A percentile compares a stretch with the other conserved stretches of the same genome.
Evolutionary conservation across 805 yeast species (phyloP).

Genomic region (Priceomyces castillae): DNA sequence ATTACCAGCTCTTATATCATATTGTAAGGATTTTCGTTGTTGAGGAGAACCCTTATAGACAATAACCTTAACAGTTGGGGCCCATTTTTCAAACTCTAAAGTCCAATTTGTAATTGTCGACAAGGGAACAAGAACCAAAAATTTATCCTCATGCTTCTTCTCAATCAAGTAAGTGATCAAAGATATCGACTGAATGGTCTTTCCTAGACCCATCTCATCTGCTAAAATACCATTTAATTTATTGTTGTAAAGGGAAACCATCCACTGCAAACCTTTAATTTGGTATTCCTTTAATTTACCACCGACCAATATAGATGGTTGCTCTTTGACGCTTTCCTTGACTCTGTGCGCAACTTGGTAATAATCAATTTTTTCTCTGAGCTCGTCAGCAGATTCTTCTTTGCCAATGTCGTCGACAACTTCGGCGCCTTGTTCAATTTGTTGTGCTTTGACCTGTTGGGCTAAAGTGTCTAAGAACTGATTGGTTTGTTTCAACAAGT

Average conservation of each 20-base stretch:
- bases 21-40: conserved; percentile 64
- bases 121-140: conserved; percentile 76
- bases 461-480: conserved; percentile 74
- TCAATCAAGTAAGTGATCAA: conserved; percentile 69
- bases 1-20: conserved; percentile 62
- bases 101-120: conserved; percentile 87
- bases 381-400: conserved; percentile 46
- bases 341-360: conserved; percentile 79
- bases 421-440: conserved; percentile 43
- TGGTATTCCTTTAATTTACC: conserved; percentile 79
- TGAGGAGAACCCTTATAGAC: conserved; percentile 77
- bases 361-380: conserved; percentile 68
- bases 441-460: conserved; percentile 76
- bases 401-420: conserved; percentile 22
- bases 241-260: conserved; percentile 61
- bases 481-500: conserved; percentile 76
- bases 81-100: conserved; percentile 84
- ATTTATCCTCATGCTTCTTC: conserved; percentile 65
- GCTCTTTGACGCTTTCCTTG: conserved; percentile 62
- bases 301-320: conserved; percentile 70
- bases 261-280: conserved; percentile 63
- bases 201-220: conserved; percentile 69
- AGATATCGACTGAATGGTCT: conserved; percentile 75
- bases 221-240: conserved; percentile 63
- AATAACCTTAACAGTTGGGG: conserved; percentile 69